Base-by-base conservation (phyloP, 2,329 filamentous ascomycete genomes). In the Venturia carpophila region DNA sequence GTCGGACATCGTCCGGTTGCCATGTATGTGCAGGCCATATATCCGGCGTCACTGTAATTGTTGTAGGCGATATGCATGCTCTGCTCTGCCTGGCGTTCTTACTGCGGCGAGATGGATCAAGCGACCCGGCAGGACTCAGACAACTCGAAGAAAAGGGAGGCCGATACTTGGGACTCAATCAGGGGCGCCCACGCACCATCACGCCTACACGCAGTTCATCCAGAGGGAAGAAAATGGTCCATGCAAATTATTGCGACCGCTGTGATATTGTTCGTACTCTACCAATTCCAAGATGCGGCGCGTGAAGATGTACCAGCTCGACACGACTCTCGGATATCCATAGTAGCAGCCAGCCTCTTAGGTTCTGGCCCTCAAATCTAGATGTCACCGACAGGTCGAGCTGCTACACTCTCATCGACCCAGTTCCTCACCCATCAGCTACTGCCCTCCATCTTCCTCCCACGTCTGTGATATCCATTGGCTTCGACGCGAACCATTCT, bases 261-360 rank as follows among this genome's bases (percentile, higher is more conserved):
- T 37, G 52, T 58, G 27, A 21, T n/a, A 19, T 58, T 58, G n/a
- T 58, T 19, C 52, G 19, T 58, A n/a, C 52, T 58, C 27, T 58
- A 13, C 13, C 2, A 15, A 52, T 5, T 52, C 2, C 21, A n/a
- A 27, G 21, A 52, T 52, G 47, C 47, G 21, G 47, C 47, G 45
- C 45, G 45, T 47, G 45, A 47, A 47, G 45, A 1, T 47, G 45
- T 11, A 24, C n/a, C 47, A 52, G 47, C 27, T 27, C 47, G 15
- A 13, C 21, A 52, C 21, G 47, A 52, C 30, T 34, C 21, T 17
- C n/a, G 21, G 45, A 11, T 10, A 9, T 49, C n/a, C 13, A 27
- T 15, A 34, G 30, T 34, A 6, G 30, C 6, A 6, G 30, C 30
- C 30, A 34, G 30, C 30, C 30, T 34, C 30, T 34, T 24, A 52